Evolutionary conservation across 768 basidiomycete species (phyloP).

Genomic region (Scleroderma citrinum): DNA sequence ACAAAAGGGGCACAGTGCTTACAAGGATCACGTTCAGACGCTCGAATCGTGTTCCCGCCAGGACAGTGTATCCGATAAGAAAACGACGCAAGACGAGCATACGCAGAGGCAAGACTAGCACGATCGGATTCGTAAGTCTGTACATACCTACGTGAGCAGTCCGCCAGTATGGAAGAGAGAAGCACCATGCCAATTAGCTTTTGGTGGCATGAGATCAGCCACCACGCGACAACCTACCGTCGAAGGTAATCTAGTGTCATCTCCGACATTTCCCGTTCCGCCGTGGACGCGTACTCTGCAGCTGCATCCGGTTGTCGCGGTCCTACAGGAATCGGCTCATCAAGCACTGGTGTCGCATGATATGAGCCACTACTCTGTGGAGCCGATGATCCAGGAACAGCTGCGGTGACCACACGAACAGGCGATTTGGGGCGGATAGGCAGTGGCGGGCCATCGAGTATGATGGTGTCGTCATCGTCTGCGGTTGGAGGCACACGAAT

Average conservation of each 20-base stretch:
- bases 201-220: not conserved
- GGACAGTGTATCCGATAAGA: conserved; percentile 13
- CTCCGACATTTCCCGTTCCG: conserved; percentile 21
- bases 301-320: not conserved
- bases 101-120: conserved; percentile 28
- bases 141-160: conserved; percentile 17
- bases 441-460: not conserved
- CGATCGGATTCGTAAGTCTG: conserved; percentile 29
- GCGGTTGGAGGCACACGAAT: not conserved
- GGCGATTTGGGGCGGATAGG: no score
- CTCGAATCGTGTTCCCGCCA: not conserved
- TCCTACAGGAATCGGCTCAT: no score
- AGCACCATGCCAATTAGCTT: conserved; percentile 2
- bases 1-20: conserved; percentile 1
- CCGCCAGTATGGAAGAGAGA: not conserved
- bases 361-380: not conserved
- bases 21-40: conserved; percentile 9
- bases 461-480: conserved; percentile 1
- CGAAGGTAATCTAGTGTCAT: conserved; percentile 26
- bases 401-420: no score
- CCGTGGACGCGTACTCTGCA: not conserved
- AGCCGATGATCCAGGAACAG: not conserved
- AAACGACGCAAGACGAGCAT: conserved; percentile 25
- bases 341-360: no score
- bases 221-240: conserved; percentile 15